Percentiles rank a stretch among this genome's conserved stretches.
phyloP scores from a whole-genome alignment of 2,329 filamentous ascomycete genomes.

The Thelonectria blattea region DNA sequence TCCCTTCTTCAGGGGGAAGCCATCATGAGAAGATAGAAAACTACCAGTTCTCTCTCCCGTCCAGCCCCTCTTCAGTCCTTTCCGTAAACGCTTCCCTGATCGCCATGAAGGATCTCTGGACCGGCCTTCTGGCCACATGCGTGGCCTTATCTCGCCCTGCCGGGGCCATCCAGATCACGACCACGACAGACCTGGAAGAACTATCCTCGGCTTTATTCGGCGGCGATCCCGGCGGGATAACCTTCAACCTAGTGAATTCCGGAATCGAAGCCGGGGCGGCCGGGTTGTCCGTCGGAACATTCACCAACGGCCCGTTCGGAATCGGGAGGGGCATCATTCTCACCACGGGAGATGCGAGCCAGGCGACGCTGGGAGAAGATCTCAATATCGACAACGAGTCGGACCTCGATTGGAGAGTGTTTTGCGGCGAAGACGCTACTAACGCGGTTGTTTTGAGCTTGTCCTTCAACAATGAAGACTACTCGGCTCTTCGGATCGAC shows the following conservation, averaged over 20 bases:
- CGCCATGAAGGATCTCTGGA: background rate
- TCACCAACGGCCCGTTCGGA: background rate
- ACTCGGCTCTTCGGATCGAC: background rate
- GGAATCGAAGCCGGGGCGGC: background rate
- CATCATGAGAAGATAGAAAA: too few species aligned
- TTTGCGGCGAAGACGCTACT: background rate
- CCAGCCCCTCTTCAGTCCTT: too few species aligned
- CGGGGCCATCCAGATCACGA: background rate
- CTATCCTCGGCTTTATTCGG: background rate
- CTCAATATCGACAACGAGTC: background rate
- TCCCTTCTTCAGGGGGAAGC: too few species aligned
- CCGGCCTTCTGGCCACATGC: background rate
- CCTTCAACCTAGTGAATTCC: background rate
- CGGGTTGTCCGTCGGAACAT: background rate
- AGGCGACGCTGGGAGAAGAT: background rate
- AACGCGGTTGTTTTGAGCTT: background rate
- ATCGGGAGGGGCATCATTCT: background rate
- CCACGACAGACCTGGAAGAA: background rate
- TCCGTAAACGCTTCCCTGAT: too few species aligned
- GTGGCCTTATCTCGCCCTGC: background rate
- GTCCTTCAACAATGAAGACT: background rate
- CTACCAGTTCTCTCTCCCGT: too few species aligned
- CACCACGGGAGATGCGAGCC: background rate
- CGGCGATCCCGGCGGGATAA: background rate
- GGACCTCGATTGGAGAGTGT: background rate